Evolutionary conservation across 805 yeast genomes (phyloP), one percentile per base, ranked within the genome.

Genomic region (Clavispora fructus): DNA sequence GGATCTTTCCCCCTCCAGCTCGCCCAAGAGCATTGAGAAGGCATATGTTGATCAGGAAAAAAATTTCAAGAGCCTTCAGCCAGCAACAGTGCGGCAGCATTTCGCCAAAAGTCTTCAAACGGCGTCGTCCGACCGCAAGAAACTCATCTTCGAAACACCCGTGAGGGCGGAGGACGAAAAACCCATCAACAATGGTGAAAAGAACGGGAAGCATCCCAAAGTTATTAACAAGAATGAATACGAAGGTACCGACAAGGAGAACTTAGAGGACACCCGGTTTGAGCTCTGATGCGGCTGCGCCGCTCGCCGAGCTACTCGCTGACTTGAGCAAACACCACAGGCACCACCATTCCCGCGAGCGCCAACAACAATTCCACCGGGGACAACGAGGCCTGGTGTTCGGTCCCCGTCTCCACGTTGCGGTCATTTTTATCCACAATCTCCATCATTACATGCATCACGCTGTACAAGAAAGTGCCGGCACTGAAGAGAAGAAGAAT

Each of bases 391-490:
- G 12, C 12, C 6, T 31, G 38, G 9, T 7, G 11, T 25, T 31
- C 33, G 2, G 31, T 10, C 9, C 26, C 41, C 19, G 26, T 5
- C n/a, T 17, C 30, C 13, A 37, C 16, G n/a, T 14, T 7, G 28
- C 42, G 7, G 37, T 23, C 23, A 3, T 19, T 19, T 26, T 17
- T 35, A 11, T 39, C 35, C 16, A 31, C 45, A 7, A 57, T 49
- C 30, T 74, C 78, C 42, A 69, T 64, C 68, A 82, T 71, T 3
- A 84, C 78, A 56, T 85, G 87, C 52, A 80, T 69, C 10, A 88
- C 86, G 31, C 86, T 87, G 55, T 76, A 86, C 25, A 85, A 59
- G 56, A 86, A 85, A 1, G 89, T 81, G 8, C 94, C 94, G 8
- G 85, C 87, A 47, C 85, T 77, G 55, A 83, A 78, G 4, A 83